These are phyloP conservation scores for Ceratocystis eucalypticola DNA, from an alignment of 2,329 filamentous ascomycete species.

Conservation along the genomic window DNA sequence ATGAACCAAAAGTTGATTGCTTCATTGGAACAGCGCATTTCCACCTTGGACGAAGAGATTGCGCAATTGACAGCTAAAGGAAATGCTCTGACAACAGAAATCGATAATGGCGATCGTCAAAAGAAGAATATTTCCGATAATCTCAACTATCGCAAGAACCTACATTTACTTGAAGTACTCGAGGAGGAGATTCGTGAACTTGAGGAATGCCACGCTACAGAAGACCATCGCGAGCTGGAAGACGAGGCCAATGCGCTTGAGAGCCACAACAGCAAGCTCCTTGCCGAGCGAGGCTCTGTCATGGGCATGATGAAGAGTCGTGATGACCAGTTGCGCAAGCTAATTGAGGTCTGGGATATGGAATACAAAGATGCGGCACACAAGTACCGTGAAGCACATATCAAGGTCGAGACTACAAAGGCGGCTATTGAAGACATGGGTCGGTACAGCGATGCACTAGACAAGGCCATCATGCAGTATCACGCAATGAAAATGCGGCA, in stretches of 20 bases:
- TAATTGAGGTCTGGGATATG: constrained; percentile 67
- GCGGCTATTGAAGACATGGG: constrained; percentile 83
- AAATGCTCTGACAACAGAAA: constrained; percentile 64
- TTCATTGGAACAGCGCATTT: constrained; percentile 51
- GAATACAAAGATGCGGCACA: constrained; percentile 73
- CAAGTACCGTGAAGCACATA: constrained; percentile 75
- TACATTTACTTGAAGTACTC: constrained; percentile 53
- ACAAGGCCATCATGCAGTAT: constrained; percentile 95
- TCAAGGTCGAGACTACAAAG: constrained; percentile 82
- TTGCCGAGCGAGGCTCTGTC: constrained; percentile 59
- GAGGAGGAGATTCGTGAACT: constrained; percentile 58
- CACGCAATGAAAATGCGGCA: constrained; percentile 96
- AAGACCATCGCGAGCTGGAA: constrained; percentile 64
- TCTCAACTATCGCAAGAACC: constrained; percentile 66
- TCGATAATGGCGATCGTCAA: constrained; percentile 66
- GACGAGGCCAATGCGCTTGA: constrained; percentile 56
- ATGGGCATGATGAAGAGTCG: constrained; percentile 72
- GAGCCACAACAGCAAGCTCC: constrained; percentile 51
- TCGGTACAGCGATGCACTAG: constrained; percentile 69
- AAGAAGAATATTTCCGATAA: constrained; percentile 86
- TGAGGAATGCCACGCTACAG: constrained; percentile 64
- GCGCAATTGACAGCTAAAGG: constrained; percentile 52
- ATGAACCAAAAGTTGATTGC: constrained; percentile 57
- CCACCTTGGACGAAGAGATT: constrained; percentile 53
- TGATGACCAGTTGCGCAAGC: constrained; percentile 60